Base-by-base conservation (phyloP, 192 early-diverging fungal species). In the Spinellus fusiger region DNA sequence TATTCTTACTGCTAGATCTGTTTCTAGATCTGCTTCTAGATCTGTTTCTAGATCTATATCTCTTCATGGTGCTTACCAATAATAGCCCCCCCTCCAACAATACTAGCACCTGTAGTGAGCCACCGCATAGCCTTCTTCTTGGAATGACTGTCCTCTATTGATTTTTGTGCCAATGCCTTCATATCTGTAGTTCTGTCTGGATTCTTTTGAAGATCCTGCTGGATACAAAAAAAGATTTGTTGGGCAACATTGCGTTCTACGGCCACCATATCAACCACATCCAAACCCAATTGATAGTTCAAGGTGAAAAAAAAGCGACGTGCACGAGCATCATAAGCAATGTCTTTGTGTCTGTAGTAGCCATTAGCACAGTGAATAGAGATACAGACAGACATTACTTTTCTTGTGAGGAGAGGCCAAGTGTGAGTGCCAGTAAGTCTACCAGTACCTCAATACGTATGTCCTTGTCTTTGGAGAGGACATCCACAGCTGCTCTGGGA, bases 21-120 rank as follows among this genome's bases (percentile, higher is more conserved):
- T n/a, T n/a, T n/a, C n/a, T n/a, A n/a, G n/a, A n/a, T n/a, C n/a
- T n/a, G n/a, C n/a, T n/a, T n/a, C n/a, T n/a, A n/a, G n/a, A n/a
- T n/a, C n/a, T n/a, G n/a, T n/a, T n/a, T n/a, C n/a, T n/a, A n/a
- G n/a, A n/a, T n/a, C n/a, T n/a, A n/a, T n/a, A n/a, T 61, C 4
- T 26, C n/a, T n/a, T n/a, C n/a, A n/a, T n/a, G n/a, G n/a, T n/a
- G n/a, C n/a, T 64, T 64, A 67, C 77, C 82, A 59, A 84, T 84
- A 1, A 80, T 70, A 25, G 82, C 77, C 12, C 76, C 82, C 23
- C 82, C 82, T 25, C 73, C 82, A 26, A 75, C 68, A 6, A 80
- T 73, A 32, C 74, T 75, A 40, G 73, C 74, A 20, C 80, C 80
- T 8, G 80, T 81, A 12, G 78, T 78, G 4, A 81, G 23, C 73